Conservation (phyloP, 306 rosid species). For the Glycine soja region DNA sequence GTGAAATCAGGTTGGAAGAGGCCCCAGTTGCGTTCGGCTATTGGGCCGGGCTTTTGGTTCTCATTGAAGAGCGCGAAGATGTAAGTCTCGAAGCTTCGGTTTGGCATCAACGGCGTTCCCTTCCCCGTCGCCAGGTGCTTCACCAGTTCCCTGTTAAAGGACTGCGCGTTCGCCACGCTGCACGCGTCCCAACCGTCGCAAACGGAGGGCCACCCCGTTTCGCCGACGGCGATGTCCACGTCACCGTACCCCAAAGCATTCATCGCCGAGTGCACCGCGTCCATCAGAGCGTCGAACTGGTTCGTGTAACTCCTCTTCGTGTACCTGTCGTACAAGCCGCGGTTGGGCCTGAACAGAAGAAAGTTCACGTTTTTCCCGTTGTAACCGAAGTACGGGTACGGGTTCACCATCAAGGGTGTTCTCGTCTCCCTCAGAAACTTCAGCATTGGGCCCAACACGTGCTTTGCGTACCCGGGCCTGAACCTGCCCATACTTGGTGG, state of each 20-base stretch:
- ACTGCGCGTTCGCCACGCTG: slow-evolving; percentile 60
- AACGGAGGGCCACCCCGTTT: slow-evolving; percentile 90
- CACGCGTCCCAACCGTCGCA: slow-evolving; percentile 86
- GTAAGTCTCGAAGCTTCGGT: slow-evolving; percentile 70
- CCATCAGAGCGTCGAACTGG: slow-evolving; percentile 77
- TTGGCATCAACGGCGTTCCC: slow-evolving; percentile 96
- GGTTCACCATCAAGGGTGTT: slow-evolving; percentile 86
- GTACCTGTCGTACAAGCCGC: slow-evolving; percentile 59
- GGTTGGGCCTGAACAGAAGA: slow-evolving; percentile 68
- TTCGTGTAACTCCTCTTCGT: slow-evolving; percentile 69
- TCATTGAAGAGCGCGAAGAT: slow-evolving; percentile 80
- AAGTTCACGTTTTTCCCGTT: slow-evolving; percentile 63
- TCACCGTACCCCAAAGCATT: slow-evolving; percentile 68
- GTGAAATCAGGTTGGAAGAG: slow-evolving; percentile 76
- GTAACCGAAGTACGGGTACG: slow-evolving; percentile 86
- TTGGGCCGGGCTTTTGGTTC: slow-evolving; percentile 90
- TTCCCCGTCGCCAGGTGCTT: slow-evolving; percentile 60
- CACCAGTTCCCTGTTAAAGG: slow-evolving; percentile 59
- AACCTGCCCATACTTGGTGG: slow-evolving; percentile 81
- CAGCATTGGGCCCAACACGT: slow-evolving; percentile 66
- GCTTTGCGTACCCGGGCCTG: slow-evolving; percentile 62
- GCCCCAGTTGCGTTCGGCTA: slow-evolving; percentile 88
- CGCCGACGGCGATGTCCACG: slow-evolving; percentile 67
- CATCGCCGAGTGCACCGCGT: slow-evolving; percentile 74
- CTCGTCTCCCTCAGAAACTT: slow-evolving; percentile 60